These are phyloP conservation scores for Beta macrorhiza DNA, from an alignment of 179 eudicot species.

Conservation along the genomic window DNA sequence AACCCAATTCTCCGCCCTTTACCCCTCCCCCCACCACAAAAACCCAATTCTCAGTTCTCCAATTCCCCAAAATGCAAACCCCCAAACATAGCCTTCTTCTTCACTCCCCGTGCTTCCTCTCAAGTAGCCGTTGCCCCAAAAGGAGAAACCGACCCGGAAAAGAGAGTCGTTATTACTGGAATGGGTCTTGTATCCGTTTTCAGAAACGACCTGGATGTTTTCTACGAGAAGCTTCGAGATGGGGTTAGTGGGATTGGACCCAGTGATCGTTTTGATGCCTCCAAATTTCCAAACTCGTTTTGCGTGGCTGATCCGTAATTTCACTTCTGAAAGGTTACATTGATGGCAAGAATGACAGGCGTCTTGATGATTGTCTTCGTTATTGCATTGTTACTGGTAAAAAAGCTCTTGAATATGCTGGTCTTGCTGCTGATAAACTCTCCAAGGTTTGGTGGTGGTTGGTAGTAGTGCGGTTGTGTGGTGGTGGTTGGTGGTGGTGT, in stretches of 20 bases:
- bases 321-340: slow-evolving; percentile 60
- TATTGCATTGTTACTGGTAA: slow-evolving; percentile 84
- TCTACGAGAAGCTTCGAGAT: slow-evolving; percentile 58
- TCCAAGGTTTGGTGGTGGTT: slow-evolving; percentile 35
- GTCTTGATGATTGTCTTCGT: slow-evolving; percentile 64
- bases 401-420: slow-evolving; percentile 71
- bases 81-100: slow-evolving; percentile 6
- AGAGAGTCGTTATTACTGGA: slow-evolving; percentile 73
- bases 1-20: slow-evolving; percentile 37
- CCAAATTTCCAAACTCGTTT: slow-evolving; percentile 76
- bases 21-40: slow-evolving; percentile 23
- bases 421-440: slow-evolving; percentile 57
- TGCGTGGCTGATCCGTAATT: slow-evolving; percentile 70
- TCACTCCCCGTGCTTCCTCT: slow-evolving; percentile 35
- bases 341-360: slow-evolving; percentile 72
- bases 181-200: slow-evolving; percentile 80
- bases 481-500: too few species aligned
- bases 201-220: slow-evolving; percentile 61
- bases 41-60: slow-evolving; percentile 34
- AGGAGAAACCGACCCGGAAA: slow-evolving; percentile 76
- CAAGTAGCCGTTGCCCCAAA: slow-evolving; percentile 38
- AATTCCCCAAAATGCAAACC: neutral
- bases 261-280: slow-evolving; percentile 74
- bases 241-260: slow-evolving; percentile 69
- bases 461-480: too few species aligned